These are phyloP conservation scores for Dillenia suffruticosa DNA, from an alignment of 164 flowering plant genomes.

Conservation along the genomic window DNA sequence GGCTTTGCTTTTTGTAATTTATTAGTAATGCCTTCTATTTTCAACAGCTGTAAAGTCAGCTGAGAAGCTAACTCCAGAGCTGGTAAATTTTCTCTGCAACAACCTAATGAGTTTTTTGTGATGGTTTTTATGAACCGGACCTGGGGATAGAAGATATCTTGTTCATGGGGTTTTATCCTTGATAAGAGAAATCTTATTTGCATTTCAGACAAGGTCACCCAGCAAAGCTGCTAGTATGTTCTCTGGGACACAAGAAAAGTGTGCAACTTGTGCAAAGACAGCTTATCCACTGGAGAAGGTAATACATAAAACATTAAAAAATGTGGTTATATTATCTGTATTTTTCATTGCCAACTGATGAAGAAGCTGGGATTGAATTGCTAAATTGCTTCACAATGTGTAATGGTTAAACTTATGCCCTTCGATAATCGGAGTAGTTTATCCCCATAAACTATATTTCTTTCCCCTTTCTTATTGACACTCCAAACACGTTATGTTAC, in stretches of 20 bases:
- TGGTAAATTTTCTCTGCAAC: conserved; percentile 45
- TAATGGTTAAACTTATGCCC: too few species aligned
- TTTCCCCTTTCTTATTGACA: too few species aligned
- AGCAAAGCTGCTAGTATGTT: conserved; percentile 97
- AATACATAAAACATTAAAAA: background rate
- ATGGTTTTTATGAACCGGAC: background rate
- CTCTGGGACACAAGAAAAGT: conserved; percentile 97
- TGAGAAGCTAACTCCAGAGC: conserved; percentile 73
- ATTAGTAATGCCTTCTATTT: conserved; percentile 18
- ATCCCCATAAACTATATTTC: too few species aligned
- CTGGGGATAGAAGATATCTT: too few species aligned
- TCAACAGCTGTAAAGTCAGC: conserved; percentile 77
- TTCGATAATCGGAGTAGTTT: too few species aligned
- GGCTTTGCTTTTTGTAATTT: background rate
- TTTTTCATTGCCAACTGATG: background rate
- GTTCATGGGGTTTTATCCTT: conserved; percentile 2
- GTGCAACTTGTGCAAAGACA: conserved; percentile 97
- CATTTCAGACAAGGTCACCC: conserved; percentile 79
- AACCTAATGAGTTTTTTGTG: background rate
- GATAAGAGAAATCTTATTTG: conserved; percentile 17
- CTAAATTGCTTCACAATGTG: too few species aligned
- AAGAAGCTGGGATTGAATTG: too few species aligned
- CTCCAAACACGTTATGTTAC: too few species aligned
- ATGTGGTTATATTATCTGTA: background rate
- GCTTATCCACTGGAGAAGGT: conserved; percentile 88